phyloP scores from a whole-genome alignment of 345 rosid species.

The Corchorus olitorius region DNA sequence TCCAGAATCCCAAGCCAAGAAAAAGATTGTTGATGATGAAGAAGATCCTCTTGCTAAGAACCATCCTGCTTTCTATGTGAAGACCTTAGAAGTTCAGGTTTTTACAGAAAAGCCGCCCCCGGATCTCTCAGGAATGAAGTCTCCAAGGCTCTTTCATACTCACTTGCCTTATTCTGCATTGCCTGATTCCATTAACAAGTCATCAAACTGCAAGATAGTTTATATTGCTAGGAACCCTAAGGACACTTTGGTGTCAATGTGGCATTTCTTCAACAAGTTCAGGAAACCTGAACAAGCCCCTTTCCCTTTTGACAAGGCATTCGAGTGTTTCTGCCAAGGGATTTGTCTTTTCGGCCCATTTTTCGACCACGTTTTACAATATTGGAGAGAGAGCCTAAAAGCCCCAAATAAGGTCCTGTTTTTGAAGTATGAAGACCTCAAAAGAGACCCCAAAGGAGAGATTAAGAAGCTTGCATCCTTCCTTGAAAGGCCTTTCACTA shows the following conservation, averaged over 20 bases:
- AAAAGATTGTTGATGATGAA: too few species aligned
- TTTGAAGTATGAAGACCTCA: constrained; percentile 43
- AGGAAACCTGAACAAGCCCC: constrained; percentile 7
- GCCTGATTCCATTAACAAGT: constrained; percentile 30
- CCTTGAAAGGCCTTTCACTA: constrained; percentile 18
- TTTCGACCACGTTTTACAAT: constrained; percentile 38
- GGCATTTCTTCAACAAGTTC: constrained; percentile 33
- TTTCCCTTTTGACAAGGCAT: constrained; percentile 26
- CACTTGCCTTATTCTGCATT: constrained; percentile 35
- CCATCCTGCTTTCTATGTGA: constrained; percentile 26
- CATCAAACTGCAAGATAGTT: constrained; percentile 31
- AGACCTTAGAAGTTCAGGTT: constrained; percentile 27
- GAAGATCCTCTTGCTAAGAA: constrained; percentile 23
- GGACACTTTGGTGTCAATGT: constrained; percentile 36
- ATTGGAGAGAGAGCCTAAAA: constrained; percentile 31
- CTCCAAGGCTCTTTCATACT: constrained; percentile 34
- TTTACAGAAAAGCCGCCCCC: constrained; percentile 6
- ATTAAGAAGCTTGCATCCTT: constrained; percentile 35
- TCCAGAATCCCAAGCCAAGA: background rate
- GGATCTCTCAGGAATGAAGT: constrained; percentile 15
- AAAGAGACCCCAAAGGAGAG: constrained; percentile 24
- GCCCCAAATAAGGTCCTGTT: constrained; percentile 33
- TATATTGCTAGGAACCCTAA: constrained; percentile 38
- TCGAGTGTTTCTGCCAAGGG: constrained; percentile 35
- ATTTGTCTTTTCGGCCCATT: constrained; percentile 34